Percentiles rank a stretch among this genome's conserved stretches.
These are phyloP conservation scores for Boletus speciosus DNA, from an alignment of 768 basidiomycete genomes.

Conservation along the genomic window DNA sequence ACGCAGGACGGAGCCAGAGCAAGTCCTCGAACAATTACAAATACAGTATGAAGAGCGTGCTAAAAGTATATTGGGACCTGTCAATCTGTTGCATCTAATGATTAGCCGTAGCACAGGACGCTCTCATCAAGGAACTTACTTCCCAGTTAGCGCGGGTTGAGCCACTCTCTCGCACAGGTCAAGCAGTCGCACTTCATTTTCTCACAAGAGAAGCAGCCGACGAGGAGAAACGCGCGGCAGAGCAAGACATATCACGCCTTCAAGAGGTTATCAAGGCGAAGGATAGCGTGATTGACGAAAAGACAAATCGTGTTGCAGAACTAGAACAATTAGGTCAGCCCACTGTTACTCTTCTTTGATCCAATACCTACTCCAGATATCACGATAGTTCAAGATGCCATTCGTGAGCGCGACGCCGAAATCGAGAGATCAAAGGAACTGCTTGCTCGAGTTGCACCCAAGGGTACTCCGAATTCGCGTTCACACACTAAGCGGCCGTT, in stretches of 20 bases:
- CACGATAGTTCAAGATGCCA: constrained; percentile 46
- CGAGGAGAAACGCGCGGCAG: constrained; percentile 54
- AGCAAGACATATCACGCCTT: constrained; percentile 46
- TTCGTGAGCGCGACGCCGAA: constrained; percentile 58
- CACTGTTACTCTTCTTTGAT: background rate
- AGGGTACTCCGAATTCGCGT: constrained; percentile 35
- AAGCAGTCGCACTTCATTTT: constrained; percentile 55
- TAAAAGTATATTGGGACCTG: constrained; percentile 40
- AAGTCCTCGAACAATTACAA: constrained; percentile 44
- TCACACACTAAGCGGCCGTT: constrained; percentile 35
- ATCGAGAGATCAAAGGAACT: constrained; percentile 51
- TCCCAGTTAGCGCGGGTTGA: constrained; percentile 52
- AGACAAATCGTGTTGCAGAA: constrained; percentile 44
- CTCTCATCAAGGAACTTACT: constrained; percentile 44
- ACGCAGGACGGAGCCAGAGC: constrained; percentile 65
- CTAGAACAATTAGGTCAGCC: constrained; percentile 48
- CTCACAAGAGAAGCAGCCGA: constrained; percentile 73
- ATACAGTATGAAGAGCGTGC: constrained; percentile 49
- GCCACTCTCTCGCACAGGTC: constrained; percentile 49
- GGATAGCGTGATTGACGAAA: constrained; percentile 39
- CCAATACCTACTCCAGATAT: background rate
- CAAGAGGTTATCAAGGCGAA: constrained; percentile 43
- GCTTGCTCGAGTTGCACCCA: constrained; percentile 40
- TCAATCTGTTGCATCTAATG: background rate
- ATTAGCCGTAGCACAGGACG: constrained; percentile 51